Percentiles rank a stretch among this genome's conserved stretches.
Conservation (phyloP, 768 basidiomycete species). For the Boletus bicolor region DNA sequence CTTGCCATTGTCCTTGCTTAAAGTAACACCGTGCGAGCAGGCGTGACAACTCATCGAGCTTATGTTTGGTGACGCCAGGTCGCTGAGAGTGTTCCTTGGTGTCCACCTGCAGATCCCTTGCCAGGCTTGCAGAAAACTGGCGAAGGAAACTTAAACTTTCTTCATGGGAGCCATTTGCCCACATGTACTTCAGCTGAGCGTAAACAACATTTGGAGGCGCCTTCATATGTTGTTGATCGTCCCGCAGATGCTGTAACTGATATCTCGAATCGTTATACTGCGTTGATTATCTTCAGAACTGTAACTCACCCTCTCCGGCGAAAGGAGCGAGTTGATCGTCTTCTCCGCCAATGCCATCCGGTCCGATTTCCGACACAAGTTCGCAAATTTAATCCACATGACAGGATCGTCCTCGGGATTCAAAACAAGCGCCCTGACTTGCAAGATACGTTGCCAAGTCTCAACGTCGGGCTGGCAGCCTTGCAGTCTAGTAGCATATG, state of each 20-base stretch:
- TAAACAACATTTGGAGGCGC: conserved; percentile 96
- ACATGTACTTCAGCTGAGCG: conserved; percentile 92
- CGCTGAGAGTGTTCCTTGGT: conserved; percentile 49
- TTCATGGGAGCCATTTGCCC: conserved; percentile 79
- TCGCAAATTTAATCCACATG: conserved; percentile 99
- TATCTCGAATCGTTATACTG: conserved; percentile 1
- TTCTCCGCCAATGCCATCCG: conserved; percentile 95
- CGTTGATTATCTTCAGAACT: not conserved
- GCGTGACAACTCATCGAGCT: conserved; percentile 68
- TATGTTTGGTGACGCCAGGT: conserved; percentile 52
- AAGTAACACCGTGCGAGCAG: conserved; percentile 96
- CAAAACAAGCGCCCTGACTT: conserved; percentile 91
- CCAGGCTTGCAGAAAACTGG: conserved; percentile 74
- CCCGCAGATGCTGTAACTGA: conserved; percentile 46
- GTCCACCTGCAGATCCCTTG: conserved; percentile 69
- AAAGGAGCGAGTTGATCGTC: conserved; percentile 88
- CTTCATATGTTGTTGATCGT: conserved; percentile 53
- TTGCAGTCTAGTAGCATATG: conserved; percentile 56
- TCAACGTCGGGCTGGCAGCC: conserved; percentile 98
- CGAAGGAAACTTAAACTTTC: conserved; percentile 82
- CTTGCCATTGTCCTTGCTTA: conserved; percentile 95
- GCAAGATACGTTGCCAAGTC: conserved; percentile 96
- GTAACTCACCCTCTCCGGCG: conserved; percentile 60
- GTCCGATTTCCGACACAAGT: conserved; percentile 92
- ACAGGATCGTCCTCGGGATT: conserved; percentile 91